Conservation (phyloP, 2,329 filamentous ascomycete genomes). For the Alternaria viburni region DNA sequence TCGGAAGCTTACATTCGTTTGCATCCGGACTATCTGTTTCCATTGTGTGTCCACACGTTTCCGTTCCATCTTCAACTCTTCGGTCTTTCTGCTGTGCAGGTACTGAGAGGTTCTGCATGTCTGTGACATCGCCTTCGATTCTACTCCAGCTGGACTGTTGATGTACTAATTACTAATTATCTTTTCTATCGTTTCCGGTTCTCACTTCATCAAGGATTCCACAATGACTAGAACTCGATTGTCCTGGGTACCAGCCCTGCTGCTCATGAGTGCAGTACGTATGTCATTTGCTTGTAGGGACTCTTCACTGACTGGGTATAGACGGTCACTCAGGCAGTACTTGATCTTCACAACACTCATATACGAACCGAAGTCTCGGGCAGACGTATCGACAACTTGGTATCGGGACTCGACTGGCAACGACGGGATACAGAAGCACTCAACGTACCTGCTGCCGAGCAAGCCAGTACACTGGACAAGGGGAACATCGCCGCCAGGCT, state of each 20-base stretch:
- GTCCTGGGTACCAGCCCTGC: conserved; percentile 30
- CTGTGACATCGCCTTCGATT: conserved; percentile 34
- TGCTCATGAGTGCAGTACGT: conserved; percentile 42
- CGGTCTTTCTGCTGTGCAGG: conserved; percentile 45
- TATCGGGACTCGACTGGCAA: conserved; percentile 29
- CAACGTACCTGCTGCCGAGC: conserved; percentile 11
- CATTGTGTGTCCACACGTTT: conserved; percentile 16
- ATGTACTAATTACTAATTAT: conserved; percentile 40
- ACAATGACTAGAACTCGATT: conserved; percentile 41
- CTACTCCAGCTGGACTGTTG: conserved; percentile 45
- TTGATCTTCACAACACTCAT: conserved; percentile 33
- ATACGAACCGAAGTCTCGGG: conserved; percentile 29
- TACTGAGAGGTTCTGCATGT: conserved; percentile 44
- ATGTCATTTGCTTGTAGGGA: background rate
- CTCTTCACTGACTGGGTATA: conserved; percentile 26
- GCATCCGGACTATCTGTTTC: conserved; percentile 29
- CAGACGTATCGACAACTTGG: conserved; percentile 32
- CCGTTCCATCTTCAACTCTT: conserved; percentile 31
- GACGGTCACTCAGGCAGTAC: conserved; percentile 31
- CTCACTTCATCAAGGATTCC: background rate
- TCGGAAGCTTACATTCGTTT: conserved; percentile 38
- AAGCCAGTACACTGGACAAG: conserved; percentile 14
- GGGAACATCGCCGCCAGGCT: conserved; percentile 18
- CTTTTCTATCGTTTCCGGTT: background rate
- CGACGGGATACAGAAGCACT: conserved; percentile 18